Conservation (phyloP, 2,329 filamentous ascomycete species). For the Aureobasidium zeae region DNA sequence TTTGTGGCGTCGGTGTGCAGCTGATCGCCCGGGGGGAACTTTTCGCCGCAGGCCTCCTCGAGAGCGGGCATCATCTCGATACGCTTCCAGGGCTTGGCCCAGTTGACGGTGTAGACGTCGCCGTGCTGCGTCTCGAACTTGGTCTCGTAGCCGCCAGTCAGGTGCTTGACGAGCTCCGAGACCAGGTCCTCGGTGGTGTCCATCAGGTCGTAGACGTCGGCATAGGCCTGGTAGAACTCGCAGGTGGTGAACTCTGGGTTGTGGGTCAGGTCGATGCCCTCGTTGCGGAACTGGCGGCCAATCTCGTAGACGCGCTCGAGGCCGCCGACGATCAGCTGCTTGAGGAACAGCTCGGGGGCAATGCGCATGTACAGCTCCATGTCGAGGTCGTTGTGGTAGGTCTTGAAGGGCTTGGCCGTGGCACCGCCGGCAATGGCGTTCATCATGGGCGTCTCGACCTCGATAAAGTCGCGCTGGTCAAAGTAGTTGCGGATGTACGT, state of each 20-base stretch:
- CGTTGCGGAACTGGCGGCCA: slow-evolving; percentile 91
- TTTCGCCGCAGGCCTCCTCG: slow-evolving; percentile 82
- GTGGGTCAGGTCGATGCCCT: slow-evolving; percentile 84
- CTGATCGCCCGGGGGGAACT: slow-evolving; percentile 81
- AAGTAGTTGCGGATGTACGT: slow-evolving; percentile 84
- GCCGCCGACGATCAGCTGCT: slow-evolving; percentile 91
- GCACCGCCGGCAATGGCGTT: slow-evolving; percentile 92
- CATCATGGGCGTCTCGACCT: slow-evolving; percentile 97
- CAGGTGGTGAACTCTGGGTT: slow-evolving; percentile 97
- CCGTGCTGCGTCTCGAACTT: slow-evolving; percentile 79
- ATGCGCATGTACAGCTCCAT: slow-evolving; percentile 94
- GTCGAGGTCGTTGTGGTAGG: slow-evolving; percentile 90
- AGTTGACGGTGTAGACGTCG: slow-evolving; percentile 85
- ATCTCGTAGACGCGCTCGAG: slow-evolving; percentile 93
- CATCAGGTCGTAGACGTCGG: slow-evolving; percentile 84
- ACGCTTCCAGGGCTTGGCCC: slow-evolving; percentile 86
- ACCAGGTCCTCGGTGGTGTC: slow-evolving; percentile 87
- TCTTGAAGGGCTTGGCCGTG: slow-evolving; percentile 88
- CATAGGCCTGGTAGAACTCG: slow-evolving; percentile 89
- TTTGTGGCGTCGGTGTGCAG: slow-evolving; percentile 85
- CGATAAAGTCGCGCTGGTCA: slow-evolving; percentile 71
- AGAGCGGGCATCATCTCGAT: slow-evolving; percentile 94
- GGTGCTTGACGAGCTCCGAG: slow-evolving; percentile 74
- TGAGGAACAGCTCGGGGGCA: slow-evolving; percentile 91
- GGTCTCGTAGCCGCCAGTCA: slow-evolving; percentile 78